phyloP scores from a whole-genome alignment of 1,284 basidiomycete species.

The Rhizoctonia solani region DNA sequence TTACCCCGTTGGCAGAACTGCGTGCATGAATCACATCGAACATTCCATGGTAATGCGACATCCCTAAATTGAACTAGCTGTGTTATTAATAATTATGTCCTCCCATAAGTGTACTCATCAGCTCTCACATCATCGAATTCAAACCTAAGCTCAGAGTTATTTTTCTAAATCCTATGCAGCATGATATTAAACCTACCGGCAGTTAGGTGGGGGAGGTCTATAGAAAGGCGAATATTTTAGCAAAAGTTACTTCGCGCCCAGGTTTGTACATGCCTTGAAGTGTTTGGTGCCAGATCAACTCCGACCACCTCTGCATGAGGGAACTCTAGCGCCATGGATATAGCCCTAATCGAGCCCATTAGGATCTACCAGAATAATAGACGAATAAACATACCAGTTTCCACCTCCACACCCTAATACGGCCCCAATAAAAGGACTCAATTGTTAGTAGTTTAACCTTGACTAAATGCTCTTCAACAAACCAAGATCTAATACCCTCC shows the following conservation, averaged over 20 bases:
- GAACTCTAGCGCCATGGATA: slow-evolving; percentile 35
- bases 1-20: slow-evolving; percentile 32
- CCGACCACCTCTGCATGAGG: slow-evolving; percentile 36
- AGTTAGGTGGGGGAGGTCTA: slow-evolving; percentile 25
- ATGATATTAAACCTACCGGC: slow-evolving; percentile 9
- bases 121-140: slow-evolving; percentile 37
- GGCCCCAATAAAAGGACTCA: not conserved
- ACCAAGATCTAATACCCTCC: slow-evolving; percentile 35
- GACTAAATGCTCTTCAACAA: not conserved
- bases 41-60: slow-evolving; percentile 36
- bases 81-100: not conserved
- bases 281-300: slow-evolving; percentile 34
- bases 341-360: slow-evolving; percentile 8
- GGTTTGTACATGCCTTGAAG: not conserved
- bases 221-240: not conserved
- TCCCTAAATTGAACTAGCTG: slow-evolving; percentile 27
- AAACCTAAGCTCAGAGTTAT: slow-evolving; percentile 17
- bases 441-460: not conserved
- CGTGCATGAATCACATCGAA: slow-evolving; percentile 37
- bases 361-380: not conserved
- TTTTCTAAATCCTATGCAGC: not conserved
- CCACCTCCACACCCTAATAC: slow-evolving; percentile 24
- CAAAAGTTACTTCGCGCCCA: not conserved
- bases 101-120: not conserved
- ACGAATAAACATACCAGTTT: slow-evolving; percentile 31